Conservation (phyloP, 202 grass and related monocot genomes). For the Schoenoplectus tabernaemontani region DNA sequence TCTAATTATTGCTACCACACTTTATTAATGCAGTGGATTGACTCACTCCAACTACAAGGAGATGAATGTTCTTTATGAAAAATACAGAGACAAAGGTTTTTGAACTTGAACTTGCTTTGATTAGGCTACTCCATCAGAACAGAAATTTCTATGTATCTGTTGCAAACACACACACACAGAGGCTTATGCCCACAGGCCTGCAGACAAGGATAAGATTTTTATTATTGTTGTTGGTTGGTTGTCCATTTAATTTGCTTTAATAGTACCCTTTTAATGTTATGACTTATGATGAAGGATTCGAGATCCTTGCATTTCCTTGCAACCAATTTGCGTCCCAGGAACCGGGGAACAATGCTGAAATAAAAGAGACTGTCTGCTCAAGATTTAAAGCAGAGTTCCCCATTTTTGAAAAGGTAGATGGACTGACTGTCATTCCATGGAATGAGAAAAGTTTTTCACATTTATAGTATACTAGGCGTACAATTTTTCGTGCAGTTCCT, state of each 20-base stretch:
- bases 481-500: not conserved
- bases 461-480: not conserved
- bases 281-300: constrained; percentile 29
- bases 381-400: constrained; percentile 65
- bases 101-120: not conserved
- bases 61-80: constrained; percentile 56
- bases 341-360: constrained; percentile 52
- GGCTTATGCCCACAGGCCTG: not conserved
- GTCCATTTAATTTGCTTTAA: not conserved
- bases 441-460: not conserved
- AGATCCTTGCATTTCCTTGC: constrained; percentile 67
- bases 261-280: not conserved
- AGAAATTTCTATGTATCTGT: not conserved
- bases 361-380: constrained; percentile 48
- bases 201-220: too few relatives aligned
- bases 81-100: constrained; percentile 50
- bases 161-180: not conserved
- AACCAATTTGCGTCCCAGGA: constrained; percentile 59
- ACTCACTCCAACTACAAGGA: constrained; percentile 60
- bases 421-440: not conserved
- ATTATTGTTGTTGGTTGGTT: not conserved
- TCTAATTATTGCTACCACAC: not conserved
- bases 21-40: constrained; percentile 34
- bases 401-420: constrained; percentile 51
- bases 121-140: not conserved